Evolutionary conservation across 1,284 basidiomycete genomes (phyloP).

Genomic region (Phlebopus sp.): DNA sequence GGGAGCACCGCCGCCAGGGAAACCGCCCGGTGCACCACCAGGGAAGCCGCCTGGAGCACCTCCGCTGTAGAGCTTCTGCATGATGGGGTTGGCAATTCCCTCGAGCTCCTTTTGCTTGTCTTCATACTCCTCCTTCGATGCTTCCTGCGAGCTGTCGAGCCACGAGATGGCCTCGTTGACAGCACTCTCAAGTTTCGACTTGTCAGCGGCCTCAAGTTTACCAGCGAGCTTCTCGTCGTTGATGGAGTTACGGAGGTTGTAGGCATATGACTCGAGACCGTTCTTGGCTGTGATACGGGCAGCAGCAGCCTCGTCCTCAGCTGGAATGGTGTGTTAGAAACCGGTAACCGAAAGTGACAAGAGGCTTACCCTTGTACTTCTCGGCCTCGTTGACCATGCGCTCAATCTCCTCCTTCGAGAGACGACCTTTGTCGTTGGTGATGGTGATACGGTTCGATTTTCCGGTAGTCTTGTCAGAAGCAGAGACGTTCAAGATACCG

Average conservation of each 20-base stretch:
- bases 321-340: conserved; percentile 35
- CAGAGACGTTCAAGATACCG: conserved; percentile 96
- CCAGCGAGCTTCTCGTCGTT: conserved; percentile 80
- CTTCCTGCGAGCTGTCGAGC: conserved; percentile 90
- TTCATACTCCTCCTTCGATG: conserved; percentile 94
- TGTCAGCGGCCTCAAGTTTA: conserved; percentile 91
- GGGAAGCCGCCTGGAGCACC: conserved; percentile 54
- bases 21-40: conserved; percentile 49
- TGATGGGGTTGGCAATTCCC: conserved; percentile 87
- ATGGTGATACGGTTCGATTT: conserved; percentile 96
- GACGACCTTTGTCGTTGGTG: conserved; percentile 97
- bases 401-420: conserved; percentile 98
- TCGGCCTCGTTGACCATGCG: conserved; percentile 94
- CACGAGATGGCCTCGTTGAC: conserved; percentile 87
- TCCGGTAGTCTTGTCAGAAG: conserved; percentile 96
- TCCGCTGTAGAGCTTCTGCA: conserved; percentile 89
- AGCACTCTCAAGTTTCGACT: conserved; percentile 79
- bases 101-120: conserved; percentile 96
- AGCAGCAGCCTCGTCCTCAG: conserved; percentile 80
- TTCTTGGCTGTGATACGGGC: conserved; percentile 88
- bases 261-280: conserved; percentile 88
- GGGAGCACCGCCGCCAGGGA: conserved; percentile 53
- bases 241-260: conserved; percentile 94
- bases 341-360: conserved; percentile 1
- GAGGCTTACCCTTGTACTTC: conserved; percentile 76